phyloP scores from a whole-genome alignment of 768 basidiomycete genomes.

The Panaeolus papilionaceus region DNA sequence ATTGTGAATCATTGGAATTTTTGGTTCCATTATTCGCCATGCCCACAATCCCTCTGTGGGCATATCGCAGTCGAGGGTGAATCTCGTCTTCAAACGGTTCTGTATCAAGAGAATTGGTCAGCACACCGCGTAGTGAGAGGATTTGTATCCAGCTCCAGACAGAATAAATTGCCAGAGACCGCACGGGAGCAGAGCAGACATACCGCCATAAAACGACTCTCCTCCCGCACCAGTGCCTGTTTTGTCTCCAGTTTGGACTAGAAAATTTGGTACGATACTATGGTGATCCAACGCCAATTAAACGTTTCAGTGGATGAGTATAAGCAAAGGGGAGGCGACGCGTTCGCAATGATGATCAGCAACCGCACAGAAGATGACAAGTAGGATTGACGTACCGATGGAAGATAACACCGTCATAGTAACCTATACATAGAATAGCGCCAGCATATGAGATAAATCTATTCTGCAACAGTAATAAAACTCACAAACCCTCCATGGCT shows the following conservation, averaged over 20 bases:
- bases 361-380: background rate
- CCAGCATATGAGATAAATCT: background rate
- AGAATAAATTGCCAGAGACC: no score
- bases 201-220: constrained; percentile 94
- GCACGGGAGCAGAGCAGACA: constrained; percentile 16
- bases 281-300: no score
- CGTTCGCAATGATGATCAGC: constrained; percentile 3
- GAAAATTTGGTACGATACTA: constrained; percentile 88
- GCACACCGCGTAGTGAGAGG: background rate
- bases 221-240: constrained; percentile 92
- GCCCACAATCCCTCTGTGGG: constrained; percentile 89
- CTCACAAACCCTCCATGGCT: constrained; percentile 83
- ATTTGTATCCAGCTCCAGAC: no score
- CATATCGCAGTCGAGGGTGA: constrained; percentile 88
- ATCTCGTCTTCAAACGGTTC: constrained; percentile 96
- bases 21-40: constrained; percentile 93
- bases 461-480: constrained; percentile 21
- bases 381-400: constrained; percentile 65
- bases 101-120: constrained; percentile 31
- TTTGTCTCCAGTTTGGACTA: constrained; percentile 94
- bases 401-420: constrained; percentile 96
- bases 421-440: constrained; percentile 57
- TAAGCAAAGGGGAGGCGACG: no score
- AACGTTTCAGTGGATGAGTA: background rate
- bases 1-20: constrained; percentile 93